phyloP scores from a whole-genome alignment of 176 grass and related monocot species.

The Aegilops speltoides region DNA sequence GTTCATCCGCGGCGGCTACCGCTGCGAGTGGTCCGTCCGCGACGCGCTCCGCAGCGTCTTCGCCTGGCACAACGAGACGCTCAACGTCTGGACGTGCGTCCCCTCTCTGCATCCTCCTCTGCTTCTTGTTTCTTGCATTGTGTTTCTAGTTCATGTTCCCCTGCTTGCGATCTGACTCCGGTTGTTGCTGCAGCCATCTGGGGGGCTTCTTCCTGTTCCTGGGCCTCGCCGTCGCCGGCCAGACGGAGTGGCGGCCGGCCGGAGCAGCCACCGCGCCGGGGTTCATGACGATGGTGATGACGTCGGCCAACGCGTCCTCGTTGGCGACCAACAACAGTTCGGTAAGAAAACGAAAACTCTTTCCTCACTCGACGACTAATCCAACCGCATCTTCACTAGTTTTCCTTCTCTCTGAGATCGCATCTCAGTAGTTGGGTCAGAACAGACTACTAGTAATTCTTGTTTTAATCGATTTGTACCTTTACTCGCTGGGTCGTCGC shows the following conservation, averaged over 20 bases:
- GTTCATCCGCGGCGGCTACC: conserved; percentile 74
- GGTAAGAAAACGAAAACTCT: conserved; percentile 24
- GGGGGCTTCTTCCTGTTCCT: conserved; percentile 88
- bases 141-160: neutral
- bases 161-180: neutral
- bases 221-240: conserved; percentile 52
- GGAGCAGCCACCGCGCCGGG: conserved; percentile 18
- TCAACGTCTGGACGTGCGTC: conserved; percentile 89
- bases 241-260: neutral
- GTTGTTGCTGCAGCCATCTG: conserved; percentile 60
- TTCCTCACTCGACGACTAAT: neutral
- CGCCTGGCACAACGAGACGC: conserved; percentile 99
- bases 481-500: neutral
- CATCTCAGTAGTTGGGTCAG: too few species aligned
- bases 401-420: too few species aligned
- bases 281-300: conserved; percentile 44
- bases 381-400: neutral
- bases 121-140: neutral
- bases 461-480: too few species aligned
- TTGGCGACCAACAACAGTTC: conserved; percentile 39
- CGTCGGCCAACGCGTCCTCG: conserved; percentile 41
- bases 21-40: conserved; percentile 81
- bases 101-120: neutral
- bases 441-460: too few species aligned
- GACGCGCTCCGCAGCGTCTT: conserved; percentile 90